These are phyloP conservation scores for Fusarium sp. DNA, from an alignment of 2,329 filamentous ascomycete genomes.

Conservation along the genomic window DNA sequence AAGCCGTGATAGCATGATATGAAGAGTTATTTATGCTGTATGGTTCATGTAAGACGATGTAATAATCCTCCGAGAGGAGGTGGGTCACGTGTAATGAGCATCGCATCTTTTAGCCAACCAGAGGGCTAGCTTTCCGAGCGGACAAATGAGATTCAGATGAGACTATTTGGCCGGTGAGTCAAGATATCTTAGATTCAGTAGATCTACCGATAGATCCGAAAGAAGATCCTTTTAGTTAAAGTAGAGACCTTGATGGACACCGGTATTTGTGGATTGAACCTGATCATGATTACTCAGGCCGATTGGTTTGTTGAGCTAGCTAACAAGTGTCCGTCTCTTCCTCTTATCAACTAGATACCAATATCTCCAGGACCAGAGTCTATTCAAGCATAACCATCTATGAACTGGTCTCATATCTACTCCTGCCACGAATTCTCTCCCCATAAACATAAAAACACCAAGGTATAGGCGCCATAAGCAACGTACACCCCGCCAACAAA, in stretches of 20 bases:
- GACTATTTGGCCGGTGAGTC: background rate
- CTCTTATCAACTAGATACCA: too few relatives aligned
- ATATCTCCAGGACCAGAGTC: too few relatives aligned
- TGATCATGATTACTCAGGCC: too few relatives aligned
- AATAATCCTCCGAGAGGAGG: background rate
- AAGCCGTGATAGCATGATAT: background rate
- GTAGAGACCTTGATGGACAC: background rate
- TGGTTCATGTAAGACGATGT: constrained; percentile 9
- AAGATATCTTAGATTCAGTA: background rate
- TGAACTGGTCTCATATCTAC: constrained; percentile 26
- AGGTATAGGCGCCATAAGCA: constrained; percentile 29
- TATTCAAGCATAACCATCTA: background rate
- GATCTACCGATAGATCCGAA: background rate
- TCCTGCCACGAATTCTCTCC: constrained; percentile 1
- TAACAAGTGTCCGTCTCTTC: too few relatives aligned
- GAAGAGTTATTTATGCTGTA: constrained; percentile 6
- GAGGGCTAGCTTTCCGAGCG: constrained; percentile 3
- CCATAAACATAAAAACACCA: constrained; percentile 34
- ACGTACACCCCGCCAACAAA: background rate
- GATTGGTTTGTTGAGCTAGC: background rate
- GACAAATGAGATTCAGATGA: background rate
- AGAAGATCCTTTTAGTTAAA: background rate
- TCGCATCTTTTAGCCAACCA: background rate
- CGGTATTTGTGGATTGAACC: rapidly evolving
- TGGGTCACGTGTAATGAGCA: background rate